Conservation (phyloP, 169 alveolate species). For the Plasmodium yoelii region DNA sequence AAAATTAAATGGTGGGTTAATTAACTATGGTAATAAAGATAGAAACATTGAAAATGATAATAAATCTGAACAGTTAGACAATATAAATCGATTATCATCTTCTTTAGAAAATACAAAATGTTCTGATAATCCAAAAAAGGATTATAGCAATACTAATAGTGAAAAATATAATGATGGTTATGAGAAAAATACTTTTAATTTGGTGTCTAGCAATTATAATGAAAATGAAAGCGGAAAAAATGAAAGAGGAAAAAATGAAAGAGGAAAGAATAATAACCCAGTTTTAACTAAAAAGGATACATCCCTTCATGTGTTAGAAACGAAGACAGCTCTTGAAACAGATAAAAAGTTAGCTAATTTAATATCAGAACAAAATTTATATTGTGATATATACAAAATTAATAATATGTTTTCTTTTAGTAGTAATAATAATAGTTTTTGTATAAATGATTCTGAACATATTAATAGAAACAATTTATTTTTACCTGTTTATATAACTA, state of each 20-base stretch:
- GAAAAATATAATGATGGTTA: too few species aligned
- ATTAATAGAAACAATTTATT: constrained; percentile 26
- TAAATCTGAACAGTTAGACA: background rate
- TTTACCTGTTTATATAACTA: constrained; percentile 28
- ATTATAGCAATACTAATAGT: too few species aligned
- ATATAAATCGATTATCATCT: too few species aligned
- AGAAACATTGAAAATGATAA: background rate
- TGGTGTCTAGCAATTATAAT: too few species aligned
- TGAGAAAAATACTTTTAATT: too few species aligned
- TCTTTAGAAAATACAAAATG: too few species aligned
- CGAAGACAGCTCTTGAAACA: background rate
- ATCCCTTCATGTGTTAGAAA: background rate
- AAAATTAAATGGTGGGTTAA: background rate
- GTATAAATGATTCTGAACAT: constrained; percentile 5
- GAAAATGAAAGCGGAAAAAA: too few species aligned
- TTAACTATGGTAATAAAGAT: background rate
- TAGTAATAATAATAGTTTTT: constrained; percentile 15
- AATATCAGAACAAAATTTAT: background rate
- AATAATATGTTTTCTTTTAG: constrained; percentile 23
- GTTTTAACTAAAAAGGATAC: background rate
- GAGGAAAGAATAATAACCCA: too few species aligned
- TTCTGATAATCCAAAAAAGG: too few species aligned
- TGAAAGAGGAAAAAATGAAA: too few species aligned
- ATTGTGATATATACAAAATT: constrained; percentile 27
- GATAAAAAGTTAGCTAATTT: background rate